Evolutionary conservation across 2,329 filamentous ascomycete genomes (phyloP).

Genomic region (Ascochyta pisi): DNA sequence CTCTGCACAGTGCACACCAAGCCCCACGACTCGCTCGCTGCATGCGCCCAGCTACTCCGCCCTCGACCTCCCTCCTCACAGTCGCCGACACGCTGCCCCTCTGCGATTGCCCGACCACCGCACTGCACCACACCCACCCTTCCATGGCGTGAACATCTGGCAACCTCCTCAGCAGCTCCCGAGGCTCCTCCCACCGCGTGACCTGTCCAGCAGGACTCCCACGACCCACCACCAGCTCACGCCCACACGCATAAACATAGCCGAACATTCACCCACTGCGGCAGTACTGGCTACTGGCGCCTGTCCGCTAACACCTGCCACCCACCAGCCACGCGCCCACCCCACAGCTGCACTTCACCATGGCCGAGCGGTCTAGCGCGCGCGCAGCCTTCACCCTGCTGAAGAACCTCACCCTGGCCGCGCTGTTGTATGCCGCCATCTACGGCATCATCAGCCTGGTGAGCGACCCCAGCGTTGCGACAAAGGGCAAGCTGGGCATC

Average conservation of each 20-base stretch:
- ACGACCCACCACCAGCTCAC: background rate
- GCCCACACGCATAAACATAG: background rate
- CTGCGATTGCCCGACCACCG: background rate
- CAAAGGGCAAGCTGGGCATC: constrained; percentile 52
- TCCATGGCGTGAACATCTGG: background rate
- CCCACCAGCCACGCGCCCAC: constrained; percentile 26
- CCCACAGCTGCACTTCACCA: constrained; percentile 27
- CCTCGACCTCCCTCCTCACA: background rate
- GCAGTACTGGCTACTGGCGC: constrained; percentile 24
- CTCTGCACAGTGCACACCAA: constrained; percentile 3
- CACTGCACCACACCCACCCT: background rate
- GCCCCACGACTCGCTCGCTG: constrained; percentile 3
- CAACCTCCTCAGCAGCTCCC: constrained; percentile 6
- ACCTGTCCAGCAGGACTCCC: background rate
- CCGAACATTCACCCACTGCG: background rate
- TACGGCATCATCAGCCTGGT: constrained; percentile 52
- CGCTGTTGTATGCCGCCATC: constrained; percentile 51
- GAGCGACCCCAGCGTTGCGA: constrained; percentile 49
- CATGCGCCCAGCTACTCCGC: constrained; percentile 1
- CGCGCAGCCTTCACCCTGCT: constrained; percentile 48
- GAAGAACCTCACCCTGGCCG: constrained; percentile 54
- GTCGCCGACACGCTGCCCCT: background rate
- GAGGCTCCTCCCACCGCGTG: background rate
- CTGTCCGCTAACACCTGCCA: constrained; percentile 10
- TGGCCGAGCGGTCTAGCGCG: constrained; percentile 45